Evolutionary conservation across 106 monocot species (phyloP).

Genomic region (Dendrobium chrysotoxum): DNA sequence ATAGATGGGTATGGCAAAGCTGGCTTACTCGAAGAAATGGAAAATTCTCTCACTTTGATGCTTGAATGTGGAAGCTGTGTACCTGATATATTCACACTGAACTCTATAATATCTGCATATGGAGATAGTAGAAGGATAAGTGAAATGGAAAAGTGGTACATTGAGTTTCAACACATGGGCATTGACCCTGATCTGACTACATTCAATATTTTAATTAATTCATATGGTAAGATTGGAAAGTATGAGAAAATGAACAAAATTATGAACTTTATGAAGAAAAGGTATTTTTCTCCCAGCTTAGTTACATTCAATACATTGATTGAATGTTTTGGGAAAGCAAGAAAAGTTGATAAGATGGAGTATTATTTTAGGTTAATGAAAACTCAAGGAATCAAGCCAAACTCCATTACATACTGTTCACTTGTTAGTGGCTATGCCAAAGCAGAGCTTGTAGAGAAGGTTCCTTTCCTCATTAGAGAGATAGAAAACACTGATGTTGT

Average conservation of each 20-base stretch:
- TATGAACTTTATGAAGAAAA: conserved; percentile 71
- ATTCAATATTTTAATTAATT: conserved; percentile 87
- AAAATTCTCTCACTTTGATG: conserved; percentile 52
- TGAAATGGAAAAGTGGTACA: conserved; percentile 81
- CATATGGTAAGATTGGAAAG: conserved; percentile 61
- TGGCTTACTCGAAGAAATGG: conserved; percentile 68
- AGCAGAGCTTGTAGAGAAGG: conserved; percentile 51
- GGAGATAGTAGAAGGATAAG: conserved; percentile 46
- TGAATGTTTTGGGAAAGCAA: conserved; percentile 66
- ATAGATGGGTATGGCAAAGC: conserved; percentile 92
- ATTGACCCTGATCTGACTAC: conserved; percentile 70
- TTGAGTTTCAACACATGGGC: conserved; percentile 76
- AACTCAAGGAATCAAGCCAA: conserved; percentile 75
- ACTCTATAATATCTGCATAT: conserved; percentile 71
- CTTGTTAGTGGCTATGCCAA: conserved; percentile 64
- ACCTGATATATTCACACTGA: conserved; percentile 77
- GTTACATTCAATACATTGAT: conserved; percentile 78
- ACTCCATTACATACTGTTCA: conserved; percentile 82
- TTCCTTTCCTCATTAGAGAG: conserved; percentile 65
- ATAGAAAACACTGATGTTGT: conserved; percentile 73
- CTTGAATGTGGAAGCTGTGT: conserved; percentile 55
- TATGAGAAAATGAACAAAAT: conserved; percentile 57
- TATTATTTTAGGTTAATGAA: conserved; percentile 74
- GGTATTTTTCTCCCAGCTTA: conserved; percentile 55
- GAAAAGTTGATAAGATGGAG: conserved; percentile 82